Evolutionary conservation across 257 asterid genomes (phyloP), one percentile per base, ranked within the genome.

Genomic region (Datura wrightii): DNA sequence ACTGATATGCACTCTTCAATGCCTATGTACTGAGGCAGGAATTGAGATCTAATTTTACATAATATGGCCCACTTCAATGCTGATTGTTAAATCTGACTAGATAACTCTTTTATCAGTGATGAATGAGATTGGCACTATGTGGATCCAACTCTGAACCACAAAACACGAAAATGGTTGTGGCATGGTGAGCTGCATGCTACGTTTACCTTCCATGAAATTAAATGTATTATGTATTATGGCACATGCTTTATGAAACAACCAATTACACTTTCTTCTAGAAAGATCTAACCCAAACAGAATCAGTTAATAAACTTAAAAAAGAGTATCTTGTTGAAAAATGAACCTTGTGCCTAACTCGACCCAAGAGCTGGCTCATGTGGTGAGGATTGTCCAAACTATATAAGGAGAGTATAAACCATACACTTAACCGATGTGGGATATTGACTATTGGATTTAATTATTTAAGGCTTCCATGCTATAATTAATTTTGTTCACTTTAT

Each of bases 161-260:
- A 10, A 4, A 52, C 14, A 52, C 15, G 56, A 52, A 24, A 52
- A 52, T 52, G 56, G 56, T 15, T 52, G 56, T 52, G 56, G 56
- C 79, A 70, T 41, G 54, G 54, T 41, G 54, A 70, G 13, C 52
- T 41, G 54, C 79, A 41, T 70, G 79, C 79, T 18, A 18, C 79
- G 39, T 14, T 67, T 15, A 70, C 54, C 79, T 70, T 70, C 79
- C 79, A 70, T 39, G 78, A 39, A 69, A 69, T 41, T 69, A 69
- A 41, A 69, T 69, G 53, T 16, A 69, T 41, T 69, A 69, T 69
- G 53, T 16, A 69, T 41, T 69, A 39, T 41, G 14, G 34, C 31
- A 69, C 53, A 16, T 69, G 53, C 8, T 41, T 37, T 16, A 16
- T 41, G 79, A 42, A 70, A 41, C 16, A 42, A 41, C 8, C 79